Base-by-base conservation (phyloP, 805 yeast genomes). In the Suhomyces sp. region DNA sequence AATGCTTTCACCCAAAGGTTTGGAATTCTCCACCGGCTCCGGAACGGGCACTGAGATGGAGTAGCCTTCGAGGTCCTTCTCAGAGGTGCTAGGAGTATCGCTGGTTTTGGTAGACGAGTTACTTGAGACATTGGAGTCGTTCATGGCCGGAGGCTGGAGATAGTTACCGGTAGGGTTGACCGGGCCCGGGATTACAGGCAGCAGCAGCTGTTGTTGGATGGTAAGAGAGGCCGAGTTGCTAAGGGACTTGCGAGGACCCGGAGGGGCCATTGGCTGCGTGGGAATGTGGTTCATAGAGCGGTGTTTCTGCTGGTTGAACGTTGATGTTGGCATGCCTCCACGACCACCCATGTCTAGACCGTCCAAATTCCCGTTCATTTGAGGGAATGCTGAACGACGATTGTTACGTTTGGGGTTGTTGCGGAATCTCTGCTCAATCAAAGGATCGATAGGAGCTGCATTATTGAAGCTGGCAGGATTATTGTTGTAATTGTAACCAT, bases 291-390 rank as follows among this genome's bases (percentile, higher is more conserved):
- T 49, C 52, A 49, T 45, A 19, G 59, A 54, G 5, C 55, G 50
- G 47, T 56, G 55, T 46, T 54, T 56, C 7, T 46, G 54, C 26
- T 33, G 52, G 13, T 10, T 36, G 12, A 15, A n/a, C 15, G 50
- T 53, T 0, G 74, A 69, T 69, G 69, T 70, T 2, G 78, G 79
- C 79, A 75, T 75, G 6, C 79, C 79, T 19, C 77, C 79, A 58
- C 79, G 65, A n/a, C 78, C 78, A 12, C 79, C 78, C 65, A 72
- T 66, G 60, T 74, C 79, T 17, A 73, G 50, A 1, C 69, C 70
- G 9, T 64, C 65, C 24, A 66, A 47, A 53, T 60, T 62, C n/a
- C 69, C 71, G 19, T 63, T 62, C 63, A 70, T 64, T 44, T 60
- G 65, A 6, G 73, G 70, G 56, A 66, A 68, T 6, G 63, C 70